Percentiles rank a stretch among this genome's conserved stretches.
Conservation (phyloP, 2,329 filamentous ascomycete genomes). For the Trichoderma sp. region DNA sequence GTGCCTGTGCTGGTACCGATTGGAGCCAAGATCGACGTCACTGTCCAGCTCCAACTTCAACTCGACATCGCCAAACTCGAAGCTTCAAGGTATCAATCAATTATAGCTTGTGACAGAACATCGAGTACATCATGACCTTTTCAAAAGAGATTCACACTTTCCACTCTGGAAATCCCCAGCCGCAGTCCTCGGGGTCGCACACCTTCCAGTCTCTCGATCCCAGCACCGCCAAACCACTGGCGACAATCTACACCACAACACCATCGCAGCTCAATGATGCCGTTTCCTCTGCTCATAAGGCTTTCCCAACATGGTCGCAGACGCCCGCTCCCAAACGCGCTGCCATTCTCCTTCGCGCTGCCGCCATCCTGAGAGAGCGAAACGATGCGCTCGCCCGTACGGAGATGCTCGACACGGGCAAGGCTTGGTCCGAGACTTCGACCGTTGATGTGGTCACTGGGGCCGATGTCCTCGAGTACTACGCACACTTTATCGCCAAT, state of each 20-base stretch:
- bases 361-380: slow-evolving; percentile 66
- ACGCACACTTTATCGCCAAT: slow-evolving; percentile 74
- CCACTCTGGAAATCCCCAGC: slow-evolving; percentile 68
- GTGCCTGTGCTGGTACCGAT: neutral
- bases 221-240: slow-evolving; percentile 64
- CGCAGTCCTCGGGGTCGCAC: slow-evolving; percentile 51
- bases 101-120: neutral
- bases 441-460: slow-evolving; percentile 80
- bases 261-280: slow-evolving; percentile 66
- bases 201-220: slow-evolving; percentile 74
- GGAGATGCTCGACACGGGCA: slow-evolving; percentile 84
- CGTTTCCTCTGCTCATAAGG: slow-evolving; percentile 65
- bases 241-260: slow-evolving; percentile 70
- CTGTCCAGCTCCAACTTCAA: neutral
- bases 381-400: slow-evolving; percentile 77
- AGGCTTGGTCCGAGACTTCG: slow-evolving; percentile 79
- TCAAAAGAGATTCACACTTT: slow-evolving; percentile 58
- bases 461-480: slow-evolving; percentile 83
- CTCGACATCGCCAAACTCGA: neutral
- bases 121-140: slow-evolving; percentile 32
- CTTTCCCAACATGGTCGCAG: slow-evolving; percentile 73
- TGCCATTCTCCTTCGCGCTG: slow-evolving; percentile 74
- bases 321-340: slow-evolving; percentile 73
- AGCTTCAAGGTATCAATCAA: neutral
- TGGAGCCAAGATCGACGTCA: slow-evolving; percentile 1